Percentiles rank a stretch among this genome's conserved stretches.
Conservation (phyloP, 495 filamentous ascomycete species). For the Penicilliopsis zonata region DNA sequence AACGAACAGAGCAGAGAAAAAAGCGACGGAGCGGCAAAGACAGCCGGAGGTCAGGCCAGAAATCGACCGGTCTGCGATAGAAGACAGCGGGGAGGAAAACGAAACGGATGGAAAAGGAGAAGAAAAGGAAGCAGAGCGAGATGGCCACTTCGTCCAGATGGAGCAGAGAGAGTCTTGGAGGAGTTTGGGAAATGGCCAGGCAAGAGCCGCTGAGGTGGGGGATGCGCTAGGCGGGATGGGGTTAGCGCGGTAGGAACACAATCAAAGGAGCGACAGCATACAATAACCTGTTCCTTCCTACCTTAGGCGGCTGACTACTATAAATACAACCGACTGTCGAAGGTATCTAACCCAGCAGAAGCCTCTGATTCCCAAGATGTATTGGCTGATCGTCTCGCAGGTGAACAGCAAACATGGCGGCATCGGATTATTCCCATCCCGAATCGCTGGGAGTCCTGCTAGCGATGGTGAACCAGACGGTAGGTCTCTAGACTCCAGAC, state of each 20-base stretch:
- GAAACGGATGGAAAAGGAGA: slow-evolving; percentile 14
- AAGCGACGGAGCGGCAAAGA: background rate
- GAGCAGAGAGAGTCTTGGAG: slow-evolving; percentile 11
- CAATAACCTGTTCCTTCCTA: too few relatives aligned
- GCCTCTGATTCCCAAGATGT: too few relatives aligned
- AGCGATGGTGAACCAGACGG: slow-evolving; percentile 33
- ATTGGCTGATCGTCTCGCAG: too few relatives aligned
- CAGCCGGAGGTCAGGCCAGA: too few relatives aligned
- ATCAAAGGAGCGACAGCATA: too few relatives aligned
- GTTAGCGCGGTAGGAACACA: too few relatives aligned
- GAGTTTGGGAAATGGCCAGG: slow-evolving; percentile 15
- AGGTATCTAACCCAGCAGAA: too few relatives aligned
- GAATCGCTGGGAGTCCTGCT: slow-evolving; percentile 31
- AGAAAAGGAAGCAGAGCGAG: slow-evolving; percentile 16
- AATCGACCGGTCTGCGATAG: slow-evolving; percentile 9
- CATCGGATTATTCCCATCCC: slow-evolving; percentile 21
- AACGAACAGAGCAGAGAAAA: background rate
- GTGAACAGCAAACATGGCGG: slow-evolving; percentile 18
- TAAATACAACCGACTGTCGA: too few relatives aligned
- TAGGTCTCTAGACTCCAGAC: slow-evolving; percentile 7
- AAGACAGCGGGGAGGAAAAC: slow-evolving; percentile 11
- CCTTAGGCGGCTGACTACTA: too few relatives aligned
- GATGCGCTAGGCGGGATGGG: slow-evolving; percentile 15
- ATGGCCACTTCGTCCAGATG: slow-evolving; percentile 9
- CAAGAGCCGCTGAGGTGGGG: slow-evolving; percentile 30